phyloP scores from a whole-genome alignment of 2,329 filamentous ascomycete species.

The Cladosporium velox region DNA sequence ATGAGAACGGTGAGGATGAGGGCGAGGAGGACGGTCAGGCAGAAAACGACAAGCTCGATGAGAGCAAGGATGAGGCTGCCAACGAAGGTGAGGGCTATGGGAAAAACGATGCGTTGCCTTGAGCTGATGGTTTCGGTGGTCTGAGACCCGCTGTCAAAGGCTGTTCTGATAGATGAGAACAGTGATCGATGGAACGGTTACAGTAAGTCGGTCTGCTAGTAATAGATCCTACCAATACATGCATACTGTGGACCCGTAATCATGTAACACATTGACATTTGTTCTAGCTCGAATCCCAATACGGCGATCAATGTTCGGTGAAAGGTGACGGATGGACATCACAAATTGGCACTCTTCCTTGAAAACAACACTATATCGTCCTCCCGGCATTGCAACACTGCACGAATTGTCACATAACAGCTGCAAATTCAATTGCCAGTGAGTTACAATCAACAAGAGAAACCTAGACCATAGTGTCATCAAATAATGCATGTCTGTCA shows the following conservation, averaged over 20 bases:
- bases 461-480: neutral
- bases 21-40: conserved; percentile 12
- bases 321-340: neutral
- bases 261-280: neutral
- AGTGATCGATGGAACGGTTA: neutral
- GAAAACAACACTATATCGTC: neutral
- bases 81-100: neutral
- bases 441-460: neutral
- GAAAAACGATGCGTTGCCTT: conserved; percentile 1
- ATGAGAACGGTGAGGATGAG: conserved; percentile 12
- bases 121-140: neutral
- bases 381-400: neutral
- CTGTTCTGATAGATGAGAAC: neutral
- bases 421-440: neutral
- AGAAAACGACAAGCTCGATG: too few relatives aligned
- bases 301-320: rapidly evolving
- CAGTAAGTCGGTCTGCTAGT: neutral
- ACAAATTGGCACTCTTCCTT: neutral
- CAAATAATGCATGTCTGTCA: neutral
- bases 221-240: neutral
- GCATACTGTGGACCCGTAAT: neutral
- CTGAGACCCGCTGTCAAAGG: neutral
- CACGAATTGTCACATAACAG: neutral
- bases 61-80: too few relatives aligned
- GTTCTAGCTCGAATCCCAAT: too few relatives aligned